Conservation (phyloP, 805 yeast species). For the Candida golubevii region DNA sequence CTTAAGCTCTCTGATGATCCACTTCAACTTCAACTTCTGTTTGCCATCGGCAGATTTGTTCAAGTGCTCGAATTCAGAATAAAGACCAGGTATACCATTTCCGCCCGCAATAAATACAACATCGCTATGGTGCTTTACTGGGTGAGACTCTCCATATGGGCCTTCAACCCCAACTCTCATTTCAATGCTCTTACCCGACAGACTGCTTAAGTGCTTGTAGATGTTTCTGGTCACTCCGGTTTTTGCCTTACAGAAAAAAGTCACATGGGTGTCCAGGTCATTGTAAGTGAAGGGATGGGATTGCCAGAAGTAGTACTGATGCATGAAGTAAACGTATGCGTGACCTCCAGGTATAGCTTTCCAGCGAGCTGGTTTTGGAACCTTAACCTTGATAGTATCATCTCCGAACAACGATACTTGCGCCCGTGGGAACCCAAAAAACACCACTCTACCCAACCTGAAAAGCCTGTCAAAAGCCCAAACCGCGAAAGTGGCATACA, state of each 20-base stretch:
- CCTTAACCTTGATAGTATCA: constrained; percentile 44
- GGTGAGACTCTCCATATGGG: constrained; percentile 58
- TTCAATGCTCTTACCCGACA: constrained; percentile 25
- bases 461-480: constrained; percentile 51
- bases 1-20: constrained; percentile 38
- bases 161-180: constrained; percentile 51
- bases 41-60: constrained; percentile 13
- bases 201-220: constrained; percentile 20
- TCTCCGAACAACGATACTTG: constrained; percentile 32
- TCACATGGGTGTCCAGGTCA: constrained; percentile 18
- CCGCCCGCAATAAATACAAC: constrained; percentile 69
- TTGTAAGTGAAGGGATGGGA: constrained; percentile 55
- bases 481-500: constrained; percentile 51
- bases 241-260: constrained; percentile 34
- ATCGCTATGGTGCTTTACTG: constrained; percentile 47
- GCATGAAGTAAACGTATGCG: constrained; percentile 54
- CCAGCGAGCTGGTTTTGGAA: constrained; percentile 47
- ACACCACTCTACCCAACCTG: constrained; percentile 27
- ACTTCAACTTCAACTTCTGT: constrained; percentile 25
- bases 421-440: constrained; percentile 37
- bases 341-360: constrained; percentile 52
- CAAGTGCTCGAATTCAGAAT: constrained; percentile 35
- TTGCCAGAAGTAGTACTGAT: constrained; percentile 55
- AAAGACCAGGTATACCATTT: constrained; percentile 62
- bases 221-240: constrained; percentile 35